Evolutionary conservation across 345 rosid genomes (phyloP), one percentile per base, ranked within the genome.

Genomic region (Pistacia vera): DNA sequence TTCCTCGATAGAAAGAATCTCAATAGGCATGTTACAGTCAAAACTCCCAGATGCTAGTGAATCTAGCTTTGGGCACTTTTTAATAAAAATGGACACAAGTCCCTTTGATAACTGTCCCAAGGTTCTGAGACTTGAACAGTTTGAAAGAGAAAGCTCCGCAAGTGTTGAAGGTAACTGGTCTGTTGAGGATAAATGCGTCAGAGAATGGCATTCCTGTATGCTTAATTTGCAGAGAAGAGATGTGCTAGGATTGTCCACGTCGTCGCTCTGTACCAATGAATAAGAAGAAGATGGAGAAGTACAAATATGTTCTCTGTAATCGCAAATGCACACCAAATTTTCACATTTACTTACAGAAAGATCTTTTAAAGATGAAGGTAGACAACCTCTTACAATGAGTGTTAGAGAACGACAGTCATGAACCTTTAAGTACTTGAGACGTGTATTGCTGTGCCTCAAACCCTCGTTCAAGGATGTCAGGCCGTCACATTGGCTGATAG

Each of bases 141-240:
- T 2, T 1, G 16, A 63, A 28, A 73, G 13, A 1, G 1, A 3
- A 1, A 78, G 77, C 22, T 38, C 11, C 25, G 61, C 46, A 41
- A 78, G 73, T 61, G 58, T 63, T 33, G 69, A 8, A 38, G 77
- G 73, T 59, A 73, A 62, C n/a, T 8, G 25, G 36, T 61, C 81
- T 49, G 46, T 18, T 20, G 62, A 20, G 1, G 25, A 9, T 28
- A 58, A n/a, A 6, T 28, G 20, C 2, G 28, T 58, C 11, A 58
- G 62, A 58, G 62, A 58, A 18, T 76, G 38, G 14, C 66, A 70
- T 65, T 58, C 72, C 3, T 59, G 5, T 7, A 58, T n/a, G 3
- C 0, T 2, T 11, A 58, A 58, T 8, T n/a, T 11, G 33, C 3
- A 30, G 33, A 30, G 33, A 58, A 58, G 62, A 58, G 62, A 58